phyloP scores from a whole-genome alignment of 257 asterid species.

The Primulina eburnea region DNA sequence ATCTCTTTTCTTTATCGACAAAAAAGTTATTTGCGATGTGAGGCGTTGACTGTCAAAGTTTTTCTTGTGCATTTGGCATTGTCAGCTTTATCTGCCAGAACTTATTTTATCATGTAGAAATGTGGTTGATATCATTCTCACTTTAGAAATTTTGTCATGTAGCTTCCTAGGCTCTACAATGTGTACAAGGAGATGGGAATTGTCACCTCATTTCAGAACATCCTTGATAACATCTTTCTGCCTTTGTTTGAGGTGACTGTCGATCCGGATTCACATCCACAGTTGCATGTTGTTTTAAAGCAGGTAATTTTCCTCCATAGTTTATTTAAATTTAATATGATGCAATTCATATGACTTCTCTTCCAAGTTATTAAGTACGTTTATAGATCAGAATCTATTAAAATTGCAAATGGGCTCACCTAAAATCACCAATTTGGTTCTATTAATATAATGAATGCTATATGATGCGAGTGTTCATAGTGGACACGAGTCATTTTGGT shows the following conservation, averaged over 20 bases:
- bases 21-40: not conserved
- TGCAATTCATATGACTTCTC: constrained; percentile 8
- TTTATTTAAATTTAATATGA: constrained; percentile 2
- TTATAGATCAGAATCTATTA: not conserved
- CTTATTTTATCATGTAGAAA: not conserved
- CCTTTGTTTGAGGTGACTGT: constrained; percentile 95
- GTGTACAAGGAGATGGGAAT: constrained; percentile 98
- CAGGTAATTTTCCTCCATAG: constrained; percentile 52
- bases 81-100: not conserved
- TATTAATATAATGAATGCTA: not conserved
- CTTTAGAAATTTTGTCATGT: constrained; percentile 28
- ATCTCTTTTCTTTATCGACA: not conserved
- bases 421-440: not conserved
- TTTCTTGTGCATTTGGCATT: not conserved
- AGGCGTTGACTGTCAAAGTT: not conserved
- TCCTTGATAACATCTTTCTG: constrained; percentile 89
- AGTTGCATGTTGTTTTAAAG: constrained; percentile 82
- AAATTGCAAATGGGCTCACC: constrained; percentile 1
- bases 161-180: constrained; percentile 98
- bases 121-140: constrained; percentile 25
- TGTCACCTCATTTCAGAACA: constrained; percentile 95
- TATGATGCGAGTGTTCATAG: not conserved
- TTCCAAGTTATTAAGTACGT: not conserved
- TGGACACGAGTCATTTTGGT: not conserved
- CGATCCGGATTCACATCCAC: constrained; percentile 98